Percentiles rank a stretch among this genome's conserved stretches.
These are phyloP conservation scores for Colletotrichum neosansevieriae DNA, from an alignment of 2,329 filamentous ascomycete genomes.

Conservation along the genomic window DNA sequence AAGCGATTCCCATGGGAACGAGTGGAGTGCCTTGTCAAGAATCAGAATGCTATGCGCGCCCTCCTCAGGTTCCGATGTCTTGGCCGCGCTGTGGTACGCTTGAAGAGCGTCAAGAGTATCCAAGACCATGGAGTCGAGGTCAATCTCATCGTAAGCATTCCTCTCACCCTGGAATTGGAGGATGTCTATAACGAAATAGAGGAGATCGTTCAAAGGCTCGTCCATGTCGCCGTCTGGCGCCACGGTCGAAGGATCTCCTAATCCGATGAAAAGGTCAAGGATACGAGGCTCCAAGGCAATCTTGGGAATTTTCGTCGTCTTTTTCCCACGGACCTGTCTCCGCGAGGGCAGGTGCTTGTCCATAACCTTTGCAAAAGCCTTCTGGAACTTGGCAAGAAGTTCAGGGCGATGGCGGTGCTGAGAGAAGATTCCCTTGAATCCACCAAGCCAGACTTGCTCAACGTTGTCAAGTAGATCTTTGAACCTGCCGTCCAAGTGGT, in stretches of 20 bases:
- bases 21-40: conserved; percentile 89
- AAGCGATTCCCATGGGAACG: conserved; percentile 95
- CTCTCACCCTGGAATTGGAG: conserved; percentile 95
- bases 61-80: conserved; percentile 55
- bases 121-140: conserved; percentile 91
- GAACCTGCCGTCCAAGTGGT: conserved; percentile 81
- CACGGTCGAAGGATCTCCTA: conserved; percentile 75
- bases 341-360: conserved; percentile 89
- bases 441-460: conserved; percentile 93
- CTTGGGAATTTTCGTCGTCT: conserved; percentile 55
- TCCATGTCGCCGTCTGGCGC: conserved; percentile 80
- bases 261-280: conserved; percentile 87
- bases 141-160: conserved; percentile 97
- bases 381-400: conserved; percentile 80
- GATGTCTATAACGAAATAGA: conserved; percentile 97
- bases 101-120: conserved; percentile 88
- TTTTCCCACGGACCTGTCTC: conserved; percentile 69
- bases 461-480: conserved; percentile 85
- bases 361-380: conserved; percentile 81
- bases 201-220: conserved; percentile 88
- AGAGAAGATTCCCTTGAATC: conserved; percentile 94
- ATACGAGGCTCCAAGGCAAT: conserved; percentile 71
- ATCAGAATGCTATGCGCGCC: conserved; percentile 84
- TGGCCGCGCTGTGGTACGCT: conserved; percentile 74
- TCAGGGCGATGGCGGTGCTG: conserved; percentile 73